These are phyloP conservation scores for Fragilaria crotonensis DNA, from an alignment of 108 stramenopile species.

Conservation along the genomic window DNA sequence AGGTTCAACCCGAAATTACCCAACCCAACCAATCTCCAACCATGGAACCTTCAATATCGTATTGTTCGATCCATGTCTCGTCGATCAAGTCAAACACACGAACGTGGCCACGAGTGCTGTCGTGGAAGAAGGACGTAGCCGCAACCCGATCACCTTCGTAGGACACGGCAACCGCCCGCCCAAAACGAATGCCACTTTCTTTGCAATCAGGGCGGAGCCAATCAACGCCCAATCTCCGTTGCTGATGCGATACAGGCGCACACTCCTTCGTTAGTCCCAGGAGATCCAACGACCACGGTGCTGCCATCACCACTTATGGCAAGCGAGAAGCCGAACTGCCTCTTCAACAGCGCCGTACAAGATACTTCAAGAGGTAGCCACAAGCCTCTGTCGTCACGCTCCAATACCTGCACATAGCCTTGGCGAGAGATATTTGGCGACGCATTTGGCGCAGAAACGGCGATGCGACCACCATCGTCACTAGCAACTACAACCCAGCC, in stretches of 20 bases:
- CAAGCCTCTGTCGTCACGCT: background rate
- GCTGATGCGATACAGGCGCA: background rate
- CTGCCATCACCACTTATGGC: slow-evolving; percentile 6
- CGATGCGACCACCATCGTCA: background rate
- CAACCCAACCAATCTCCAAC: slow-evolving; percentile 3
- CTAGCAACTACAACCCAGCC: background rate
- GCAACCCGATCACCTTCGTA: slow-evolving; percentile 24
- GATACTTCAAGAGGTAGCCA: background rate
- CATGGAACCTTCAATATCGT: background rate
- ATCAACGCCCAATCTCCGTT: slow-evolving; percentile 20
- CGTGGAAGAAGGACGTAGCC: slow-evolving; percentile 13
- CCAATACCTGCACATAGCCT: slow-evolving; percentile 2
- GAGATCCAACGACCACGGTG: slow-evolving; percentile 8
- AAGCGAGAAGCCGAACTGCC: slow-evolving; percentile 1
- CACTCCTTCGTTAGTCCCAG: slow-evolving; percentile 3
- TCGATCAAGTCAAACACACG: slow-evolving; percentile 1
- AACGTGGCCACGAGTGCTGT: background rate
- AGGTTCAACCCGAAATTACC: background rate
- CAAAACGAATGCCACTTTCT: slow-evolving; percentile 12
- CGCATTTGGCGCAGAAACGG: slow-evolving; percentile 4
- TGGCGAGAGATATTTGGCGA: background rate
- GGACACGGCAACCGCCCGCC: slow-evolving; percentile 33
- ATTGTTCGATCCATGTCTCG: background rate
- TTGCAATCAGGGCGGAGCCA: slow-evolving; percentile 16
- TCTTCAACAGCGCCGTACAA: background rate